Evolutionary conservation across 1,139 yeast species (phyloP), one percentile per base, ranked within the genome.

Genomic region (Suhomyces bolitotheri): DNA sequence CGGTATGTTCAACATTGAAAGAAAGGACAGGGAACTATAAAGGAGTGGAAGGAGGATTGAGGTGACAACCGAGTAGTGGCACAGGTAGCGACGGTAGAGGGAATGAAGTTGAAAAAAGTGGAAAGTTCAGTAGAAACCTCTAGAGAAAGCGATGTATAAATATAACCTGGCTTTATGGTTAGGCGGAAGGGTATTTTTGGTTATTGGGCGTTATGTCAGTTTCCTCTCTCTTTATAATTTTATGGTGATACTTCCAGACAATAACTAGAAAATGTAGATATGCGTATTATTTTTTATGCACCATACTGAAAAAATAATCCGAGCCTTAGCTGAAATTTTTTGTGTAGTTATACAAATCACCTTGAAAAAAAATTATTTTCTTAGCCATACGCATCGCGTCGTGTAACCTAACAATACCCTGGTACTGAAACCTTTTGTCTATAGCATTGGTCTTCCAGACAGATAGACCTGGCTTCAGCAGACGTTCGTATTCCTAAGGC

Each of bases 1-100:
- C 44, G 47, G 44, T 41, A 43, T 41, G 29, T 39, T 37, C 24
- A 43, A 34, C 47, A 43, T 43, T 21, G 25, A 28, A 11, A 19
- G 12, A 28, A 32, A 29, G 22, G 20, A 23, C 16, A 16, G 17
- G 17, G 27, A 17, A 16, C 27, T 8, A 10, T n/a, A 17, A 16
- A 17, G 12, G 17, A 15, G 22, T 16, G 32, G 22, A 22, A 13
- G 32, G 22, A 22, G 12, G 27, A 17, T 29, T 30, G 28, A 15
- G 16, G 21, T n/a, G n/a, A n/a, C n/a, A n/a, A 9, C 25, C 16
- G 15, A 15, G 20, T 15, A 22, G 16, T 28, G 25, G 20, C 25
- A 10, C 9, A 28, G 20, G 25, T 15, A 14, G 5, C 15, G 31
- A 16, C 10, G 22, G 25, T 20, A 15, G 28, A 14, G 8, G 20